Percentiles rank a stretch among this genome's conserved stretches.
These are phyloP conservation scores for Shiraia sp. DNA, from an alignment of 2,329 filamentous ascomycete genomes.

Conservation along the genomic window DNA sequence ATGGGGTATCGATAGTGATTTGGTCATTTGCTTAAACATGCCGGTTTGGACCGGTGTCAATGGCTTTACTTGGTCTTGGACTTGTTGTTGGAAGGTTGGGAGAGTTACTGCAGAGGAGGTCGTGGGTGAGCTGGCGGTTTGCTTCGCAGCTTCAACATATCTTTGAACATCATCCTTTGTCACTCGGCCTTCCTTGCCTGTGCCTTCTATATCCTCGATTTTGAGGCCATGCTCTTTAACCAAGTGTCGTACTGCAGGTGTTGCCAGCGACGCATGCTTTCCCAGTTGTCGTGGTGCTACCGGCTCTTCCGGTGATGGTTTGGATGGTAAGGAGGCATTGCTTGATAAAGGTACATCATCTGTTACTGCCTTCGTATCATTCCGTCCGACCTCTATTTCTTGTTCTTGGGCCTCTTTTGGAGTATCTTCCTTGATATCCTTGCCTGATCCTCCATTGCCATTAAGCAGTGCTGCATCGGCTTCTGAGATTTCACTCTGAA, in stretches of 20 bases:
- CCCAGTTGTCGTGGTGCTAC: conserved; percentile 50
- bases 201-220: conserved; percentile 78
- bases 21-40: conserved; percentile 99
- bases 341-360: conserved; percentile 20
- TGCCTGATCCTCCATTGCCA: conserved; percentile 40
- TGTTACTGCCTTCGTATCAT: conserved; percentile 37
- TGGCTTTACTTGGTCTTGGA: conserved; percentile 67
- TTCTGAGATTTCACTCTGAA: conserved; percentile 73
- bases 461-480: conserved; percentile 57
- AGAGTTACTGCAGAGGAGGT: conserved; percentile 35
- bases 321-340: conserved; percentile 20
- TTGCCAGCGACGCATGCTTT: conserved; percentile 77
- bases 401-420: conserved; percentile 23
- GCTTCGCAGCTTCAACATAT: conserved; percentile 25
- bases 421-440: conserved; percentile 25
- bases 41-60: conserved; percentile 81
- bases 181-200: conserved; percentile 88
- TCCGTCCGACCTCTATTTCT: conserved; percentile 34
- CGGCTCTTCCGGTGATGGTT: conserved; percentile 19
- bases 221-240: conserved; percentile 78
- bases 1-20: conserved; percentile 86
- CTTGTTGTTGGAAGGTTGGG: conserved; percentile 20
- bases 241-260: conserved; percentile 87
- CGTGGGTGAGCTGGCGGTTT: conserved; percentile 26
- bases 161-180: conserved; percentile 84